phyloP scores from a whole-genome alignment of 164 flowering plant species.

The Warburgia ugandensis region DNA sequence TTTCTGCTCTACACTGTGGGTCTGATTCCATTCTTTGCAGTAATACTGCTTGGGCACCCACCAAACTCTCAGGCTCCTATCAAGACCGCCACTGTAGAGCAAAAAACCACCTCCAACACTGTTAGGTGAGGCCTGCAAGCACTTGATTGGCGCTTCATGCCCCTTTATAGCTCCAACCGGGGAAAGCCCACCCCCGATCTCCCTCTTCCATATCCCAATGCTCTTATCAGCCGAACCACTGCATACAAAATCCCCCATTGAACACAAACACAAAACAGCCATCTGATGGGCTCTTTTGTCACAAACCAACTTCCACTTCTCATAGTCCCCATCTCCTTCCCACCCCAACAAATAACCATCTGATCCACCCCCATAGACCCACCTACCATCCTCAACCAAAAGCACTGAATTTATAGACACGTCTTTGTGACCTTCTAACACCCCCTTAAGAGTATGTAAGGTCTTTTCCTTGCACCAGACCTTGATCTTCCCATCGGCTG shows the following conservation, averaged over 20 bases:
- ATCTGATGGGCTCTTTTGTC: constrained; percentile 64
- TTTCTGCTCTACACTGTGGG: no score
- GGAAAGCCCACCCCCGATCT: constrained; percentile 29
- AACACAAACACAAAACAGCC: constrained; percentile 78
- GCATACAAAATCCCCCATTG: constrained; percentile 55
- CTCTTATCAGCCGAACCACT: constrained; percentile 91
- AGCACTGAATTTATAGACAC: constrained; percentile 67
- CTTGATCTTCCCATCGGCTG: constrained; percentile 91
- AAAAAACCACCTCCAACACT: constrained; percentile 75
- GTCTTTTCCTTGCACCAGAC: constrained; percentile 48
- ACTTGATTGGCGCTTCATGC: constrained; percentile 90
- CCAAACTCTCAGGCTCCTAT: constrained; percentile 87
- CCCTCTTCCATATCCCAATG: constrained; percentile 77
- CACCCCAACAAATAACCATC: constrained; percentile 87
- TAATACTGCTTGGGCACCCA: constrained; percentile 58
- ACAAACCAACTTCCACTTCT: constrained; percentile 44
- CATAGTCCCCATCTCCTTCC: constrained; percentile 31
- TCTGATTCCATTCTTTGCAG: no score
- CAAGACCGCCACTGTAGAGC: constrained; percentile 95
- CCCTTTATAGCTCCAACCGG: constrained; percentile 52
- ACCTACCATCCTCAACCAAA: constrained; percentile 51
- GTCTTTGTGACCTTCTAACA: constrained; percentile 71
- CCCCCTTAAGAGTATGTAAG: constrained; percentile 40
- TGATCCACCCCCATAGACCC: constrained; percentile 73
- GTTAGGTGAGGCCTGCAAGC: constrained; percentile 62